A percentile compares a stretch with the other conserved stretches of the same genome.
Conservation (phyloP, 1,284 basidiomycete genomes). For the Heimioporus retisporus region DNA sequence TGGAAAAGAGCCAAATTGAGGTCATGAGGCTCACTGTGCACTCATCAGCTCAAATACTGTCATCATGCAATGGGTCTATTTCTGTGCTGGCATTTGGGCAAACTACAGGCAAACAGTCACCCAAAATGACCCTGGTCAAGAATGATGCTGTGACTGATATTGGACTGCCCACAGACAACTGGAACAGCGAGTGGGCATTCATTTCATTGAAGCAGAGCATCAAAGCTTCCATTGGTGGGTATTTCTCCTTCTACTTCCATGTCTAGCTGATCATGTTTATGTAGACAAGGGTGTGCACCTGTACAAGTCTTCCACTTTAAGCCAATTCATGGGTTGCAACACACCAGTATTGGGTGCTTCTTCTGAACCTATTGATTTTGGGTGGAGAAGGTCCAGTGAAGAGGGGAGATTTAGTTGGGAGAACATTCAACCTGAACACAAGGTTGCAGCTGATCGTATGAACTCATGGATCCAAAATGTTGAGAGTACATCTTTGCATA, state of each 20-base stretch:
- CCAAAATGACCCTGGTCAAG: conserved; percentile 19
- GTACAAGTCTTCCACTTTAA: conserved; percentile 63
- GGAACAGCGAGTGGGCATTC: conserved; percentile 39
- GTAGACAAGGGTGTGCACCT: conserved; percentile 58
- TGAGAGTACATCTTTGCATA: conserved; percentile 67
- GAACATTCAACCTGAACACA: conserved; percentile 42
- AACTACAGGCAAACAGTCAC: conserved; percentile 15
- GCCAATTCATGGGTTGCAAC: conserved; percentile 53
- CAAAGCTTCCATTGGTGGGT: conserved; percentile 75
- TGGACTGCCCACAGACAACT: conserved; percentile 36
- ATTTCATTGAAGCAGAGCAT: conserved; percentile 68
- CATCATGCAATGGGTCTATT: conserved; percentile 36
- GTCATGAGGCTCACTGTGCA: conserved; percentile 42
- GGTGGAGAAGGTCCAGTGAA: conserved; percentile 42
- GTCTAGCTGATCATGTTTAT: conserved; percentile 1
- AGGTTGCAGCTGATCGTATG: conserved; percentile 71
- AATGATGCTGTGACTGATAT: conserved; percentile 27
- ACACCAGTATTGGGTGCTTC: conserved; percentile 50
- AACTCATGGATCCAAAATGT: conserved; percentile 81
- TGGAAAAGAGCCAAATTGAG: conserved; percentile 41
- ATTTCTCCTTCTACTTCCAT: not conserved
- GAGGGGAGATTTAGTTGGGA: conserved; percentile 47
- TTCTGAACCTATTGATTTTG: conserved; percentile 44
- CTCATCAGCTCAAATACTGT: conserved; percentile 38
- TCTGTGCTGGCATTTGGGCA: conserved; percentile 23